Evolutionary conservation across 2,329 filamentous ascomycete genomes (phyloP).

Genomic region (Rachicladosporium sp.): DNA sequence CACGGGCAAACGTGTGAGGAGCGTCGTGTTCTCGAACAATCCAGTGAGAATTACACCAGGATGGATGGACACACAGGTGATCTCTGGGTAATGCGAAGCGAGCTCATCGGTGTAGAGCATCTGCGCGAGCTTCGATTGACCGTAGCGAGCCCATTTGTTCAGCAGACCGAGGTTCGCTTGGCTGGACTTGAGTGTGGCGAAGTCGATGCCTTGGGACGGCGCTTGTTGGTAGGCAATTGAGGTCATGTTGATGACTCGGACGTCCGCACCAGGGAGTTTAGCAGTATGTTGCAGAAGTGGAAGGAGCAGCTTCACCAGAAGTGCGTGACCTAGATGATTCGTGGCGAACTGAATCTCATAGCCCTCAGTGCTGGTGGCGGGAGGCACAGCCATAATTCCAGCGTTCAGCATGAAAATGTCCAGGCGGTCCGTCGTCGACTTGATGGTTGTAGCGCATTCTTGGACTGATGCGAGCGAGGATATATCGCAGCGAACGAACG

Average conservation of each 20-base stretch:
- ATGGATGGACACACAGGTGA: constrained; percentile 28
- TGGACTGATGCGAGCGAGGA: constrained; percentile 14
- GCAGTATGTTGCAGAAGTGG: constrained; percentile 16
- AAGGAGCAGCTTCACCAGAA: constrained; percentile 20
- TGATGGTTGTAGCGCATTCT: constrained; percentile 11
- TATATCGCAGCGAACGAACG: constrained; percentile 21
- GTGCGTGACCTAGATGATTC: constrained; percentile 23
- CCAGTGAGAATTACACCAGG: constrained; percentile 31
- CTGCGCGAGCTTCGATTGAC: constrained; percentile 38
- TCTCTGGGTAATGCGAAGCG: constrained; percentile 25
- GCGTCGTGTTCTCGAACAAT: constrained; percentile 17
- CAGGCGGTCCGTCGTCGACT: constrained; percentile 11
- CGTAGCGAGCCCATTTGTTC: constrained; percentile 27
- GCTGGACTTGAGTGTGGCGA: constrained; percentile 17
- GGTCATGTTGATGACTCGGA: constrained; percentile 20
- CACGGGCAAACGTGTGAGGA: constrained; percentile 8
- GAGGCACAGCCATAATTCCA: constrained; percentile 16
- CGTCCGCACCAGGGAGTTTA: constrained; percentile 10
- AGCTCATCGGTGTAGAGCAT: constrained; percentile 32
- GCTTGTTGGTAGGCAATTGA: constrained; percentile 16
- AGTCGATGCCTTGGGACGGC: constrained; percentile 12
- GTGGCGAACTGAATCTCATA: constrained; percentile 24
- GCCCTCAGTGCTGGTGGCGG: constrained; percentile 15
- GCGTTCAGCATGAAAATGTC: constrained; percentile 22
- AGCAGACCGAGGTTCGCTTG: constrained; percentile 7